phyloP scores from a whole-genome alignment of 805 yeast genomes.

The Metschnikowia picachoensis region DNA sequence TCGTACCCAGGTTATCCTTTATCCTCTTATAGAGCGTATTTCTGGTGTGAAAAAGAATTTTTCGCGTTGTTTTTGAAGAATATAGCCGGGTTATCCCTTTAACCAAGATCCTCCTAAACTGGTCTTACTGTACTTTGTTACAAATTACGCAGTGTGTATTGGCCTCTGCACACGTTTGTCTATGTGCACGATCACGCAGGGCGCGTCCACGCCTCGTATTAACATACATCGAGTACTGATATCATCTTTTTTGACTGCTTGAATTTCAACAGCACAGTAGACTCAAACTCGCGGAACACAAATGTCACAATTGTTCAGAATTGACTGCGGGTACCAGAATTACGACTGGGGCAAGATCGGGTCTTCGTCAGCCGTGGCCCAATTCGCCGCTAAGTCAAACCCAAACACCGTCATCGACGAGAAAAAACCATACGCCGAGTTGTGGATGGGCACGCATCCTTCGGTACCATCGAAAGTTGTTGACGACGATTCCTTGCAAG shows the following conservation, averaged over 20 bases:
- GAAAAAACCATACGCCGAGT: conserved; percentile 86
- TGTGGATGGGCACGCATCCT: conserved; percentile 99
- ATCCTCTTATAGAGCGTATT: too few relatives aligned
- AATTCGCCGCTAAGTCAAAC: conserved; percentile 71
- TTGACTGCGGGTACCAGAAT: conserved; percentile 63
- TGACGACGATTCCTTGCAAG: conserved; percentile 30
- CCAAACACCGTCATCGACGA: conserved; percentile 61
- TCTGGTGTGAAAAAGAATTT: too few relatives aligned
- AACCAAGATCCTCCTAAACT: too few relatives aligned
- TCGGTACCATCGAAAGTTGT: conserved; percentile 73
- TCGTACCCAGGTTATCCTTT: too few relatives aligned
- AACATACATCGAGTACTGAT: neutral
- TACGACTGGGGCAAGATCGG: conserved; percentile 86
- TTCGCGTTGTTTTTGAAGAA: too few relatives aligned
- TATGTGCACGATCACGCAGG: neutral
- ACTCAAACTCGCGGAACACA: neutral
- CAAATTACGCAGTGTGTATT: too few relatives aligned
- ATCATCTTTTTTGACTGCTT: neutral
- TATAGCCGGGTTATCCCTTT: too few relatives aligned
- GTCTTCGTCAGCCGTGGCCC: conserved; percentile 80
- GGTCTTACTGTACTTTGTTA: too few relatives aligned
- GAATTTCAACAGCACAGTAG: neutral
- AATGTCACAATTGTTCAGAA: conserved; percentile 35
- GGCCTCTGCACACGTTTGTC: neutral
- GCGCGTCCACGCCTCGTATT: neutral